A percentile compares a stretch with the other conserved stretches of the same genome.
phyloP scores from a whole-genome alignment of 805 yeast species.

The Saturnispora sanitii region DNA sequence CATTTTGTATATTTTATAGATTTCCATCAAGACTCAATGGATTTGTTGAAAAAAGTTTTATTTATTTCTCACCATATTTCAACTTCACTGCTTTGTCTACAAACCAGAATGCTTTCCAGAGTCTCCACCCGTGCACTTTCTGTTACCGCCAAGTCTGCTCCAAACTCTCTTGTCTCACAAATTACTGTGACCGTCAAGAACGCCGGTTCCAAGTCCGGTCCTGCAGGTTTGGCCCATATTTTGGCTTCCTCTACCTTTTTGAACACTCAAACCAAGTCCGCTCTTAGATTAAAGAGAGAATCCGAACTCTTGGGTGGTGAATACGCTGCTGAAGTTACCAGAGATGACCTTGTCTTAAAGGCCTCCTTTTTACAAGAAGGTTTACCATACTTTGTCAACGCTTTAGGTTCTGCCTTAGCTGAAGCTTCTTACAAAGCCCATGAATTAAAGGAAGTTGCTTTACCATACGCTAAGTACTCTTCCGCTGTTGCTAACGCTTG shows the following conservation, averaged over 20 bases:
- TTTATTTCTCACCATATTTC: background rate
- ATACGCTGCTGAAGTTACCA: conserved; percentile 57
- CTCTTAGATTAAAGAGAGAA: conserved; percentile 89
- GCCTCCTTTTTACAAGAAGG: conserved; percentile 79
- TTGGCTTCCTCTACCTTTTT: conserved; percentile 77
- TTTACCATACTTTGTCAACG: conserved; percentile 85
- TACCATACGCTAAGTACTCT: conserved; percentile 69
- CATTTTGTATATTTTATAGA: too few relatives aligned
- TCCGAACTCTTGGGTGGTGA: conserved; percentile 87
- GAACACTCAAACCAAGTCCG: conserved; percentile 75
- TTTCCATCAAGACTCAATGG: background rate
- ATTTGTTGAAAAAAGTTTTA: background rate
- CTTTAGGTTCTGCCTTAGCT: conserved; percentile 63
- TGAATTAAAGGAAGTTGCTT: conserved; percentile 73
- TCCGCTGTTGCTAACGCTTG: conserved; percentile 39
- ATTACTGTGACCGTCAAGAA: conserved; percentile 68
- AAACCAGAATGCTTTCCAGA: conserved; percentile 24
- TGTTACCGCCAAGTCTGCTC: conserved; percentile 29
- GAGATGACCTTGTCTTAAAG: conserved; percentile 74
- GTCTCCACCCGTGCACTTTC: conserved; percentile 37
- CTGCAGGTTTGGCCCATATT: conserved; percentile 79
- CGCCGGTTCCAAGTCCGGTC: conserved; percentile 71
- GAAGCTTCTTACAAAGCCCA: conserved; percentile 70
- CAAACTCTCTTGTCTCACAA: conserved; percentile 59
- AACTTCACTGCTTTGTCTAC: background rate